Evolutionary conservation across 352 stramenopile species (phyloP).

Genomic region (Globisporangium splendens): DNA sequence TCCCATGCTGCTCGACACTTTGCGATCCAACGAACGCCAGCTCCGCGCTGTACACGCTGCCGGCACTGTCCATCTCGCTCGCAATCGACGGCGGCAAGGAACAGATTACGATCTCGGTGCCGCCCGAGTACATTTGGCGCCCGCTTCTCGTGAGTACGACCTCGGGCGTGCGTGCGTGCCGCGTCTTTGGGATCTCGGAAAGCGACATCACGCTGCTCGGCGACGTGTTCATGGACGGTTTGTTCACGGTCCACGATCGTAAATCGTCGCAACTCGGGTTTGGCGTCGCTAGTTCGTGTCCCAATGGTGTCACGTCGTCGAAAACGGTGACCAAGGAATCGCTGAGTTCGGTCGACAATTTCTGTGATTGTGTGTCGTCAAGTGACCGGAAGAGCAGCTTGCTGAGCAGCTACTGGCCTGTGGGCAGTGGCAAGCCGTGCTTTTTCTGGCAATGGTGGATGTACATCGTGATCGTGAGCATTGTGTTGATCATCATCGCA

Average conservation of each 20-base stretch:
- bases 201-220: constrained; percentile 70
- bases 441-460: constrained; percentile 90
- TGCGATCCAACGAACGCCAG: constrained; percentile 65
- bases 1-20: constrained; percentile 58
- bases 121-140: constrained; percentile 80
- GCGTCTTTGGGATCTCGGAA: constrained; percentile 82
- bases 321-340: constrained; percentile 64
- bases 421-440: constrained; percentile 62
- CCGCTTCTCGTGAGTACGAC: constrained; percentile 56
- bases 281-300: constrained; percentile 64
- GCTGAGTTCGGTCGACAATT: constrained; percentile 26
- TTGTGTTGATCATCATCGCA: constrained; percentile 55
- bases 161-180: constrained; percentile 34
- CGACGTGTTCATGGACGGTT: constrained; percentile 83
- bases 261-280: constrained; percentile 48
- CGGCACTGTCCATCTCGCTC: constrained; percentile 57
- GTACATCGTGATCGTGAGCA: constrained; percentile 69
- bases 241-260: constrained; percentile 83
- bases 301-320: constrained; percentile 59
- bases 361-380: constrained; percentile 65
- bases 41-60: constrained; percentile 61
- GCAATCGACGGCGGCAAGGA: constrained; percentile 44
- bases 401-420: constrained; percentile 52
- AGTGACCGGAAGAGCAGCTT: constrained; percentile 55
- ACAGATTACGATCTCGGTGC: constrained; percentile 73